Evolutionary conservation across 2,329 filamentous ascomycete genomes (phyloP), one percentile per base, ranked within the genome.

Genomic region (Claviceps fusiformis): DNA sequence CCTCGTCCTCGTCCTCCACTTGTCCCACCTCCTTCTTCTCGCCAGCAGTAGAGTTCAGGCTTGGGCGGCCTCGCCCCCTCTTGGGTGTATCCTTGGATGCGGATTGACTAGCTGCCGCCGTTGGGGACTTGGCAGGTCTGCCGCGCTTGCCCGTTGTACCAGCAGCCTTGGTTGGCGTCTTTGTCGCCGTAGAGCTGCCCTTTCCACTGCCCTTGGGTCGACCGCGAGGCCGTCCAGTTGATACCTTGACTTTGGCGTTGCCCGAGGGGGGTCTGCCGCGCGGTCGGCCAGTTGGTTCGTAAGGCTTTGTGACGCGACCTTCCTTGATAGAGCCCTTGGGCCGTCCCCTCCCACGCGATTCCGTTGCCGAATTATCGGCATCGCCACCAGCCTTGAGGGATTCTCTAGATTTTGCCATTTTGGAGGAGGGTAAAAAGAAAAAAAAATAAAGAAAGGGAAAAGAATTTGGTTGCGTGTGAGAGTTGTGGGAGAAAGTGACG

Each of bases 171-270:
- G 57, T 45, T 5, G 53, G 56, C 43, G 52, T 55, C 27, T 52
- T 54, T 50, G 54, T 57, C 58, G 54, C 45, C 33, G 45, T 55
- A 50, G 57, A 37, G 35, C 35, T 56, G 59, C 68, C 69, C 57
- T 66, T 65, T 57, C 62, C 67, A 57, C 64, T 68, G 60, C 74
- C 75, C 55, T 70, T 70, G 44, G 75, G 75, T 10, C 75, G 72
- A 33, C 75, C 75, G n/a, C 75, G 73, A 45, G 73, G 73, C n/a
- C 71, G 69, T 37, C 75, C 74, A 1, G 68, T 70, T 29, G 73
- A 68, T 3, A 63, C 52, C 27, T 64, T 64, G 27, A 56, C 29
- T 59, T 67, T 65, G 35, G 62, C 60, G 19, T 62, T 67, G 5
- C 62, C 65, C 48, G 69, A 70, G 54, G 66, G 70, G 39, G 74